Conservation (phyloP, 2,329 filamentous ascomycete genomes). For the Chaetomiaceae sp. region DNA sequence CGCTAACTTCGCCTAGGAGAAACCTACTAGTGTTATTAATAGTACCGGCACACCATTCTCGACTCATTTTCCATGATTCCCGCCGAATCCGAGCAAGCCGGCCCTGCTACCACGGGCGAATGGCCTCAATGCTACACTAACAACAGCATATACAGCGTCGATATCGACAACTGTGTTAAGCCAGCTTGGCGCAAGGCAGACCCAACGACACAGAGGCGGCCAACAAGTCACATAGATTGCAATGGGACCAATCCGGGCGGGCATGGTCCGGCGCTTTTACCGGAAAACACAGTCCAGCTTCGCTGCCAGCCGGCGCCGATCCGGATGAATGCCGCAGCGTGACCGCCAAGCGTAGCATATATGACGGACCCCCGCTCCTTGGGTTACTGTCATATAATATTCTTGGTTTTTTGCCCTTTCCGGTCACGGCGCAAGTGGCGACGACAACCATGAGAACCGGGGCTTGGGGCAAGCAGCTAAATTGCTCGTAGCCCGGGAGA, state of each 20-base stretch:
- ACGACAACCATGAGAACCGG: not conserved
- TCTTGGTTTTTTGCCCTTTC: not conserved
- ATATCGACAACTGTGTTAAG: not conserved
- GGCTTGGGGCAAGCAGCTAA: not conserved
- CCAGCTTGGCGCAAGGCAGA: not conserved
- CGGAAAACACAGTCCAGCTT: not conserved
- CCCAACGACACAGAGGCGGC: not conserved
- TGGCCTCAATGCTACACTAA: not conserved
- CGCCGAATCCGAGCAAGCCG: too few species aligned
- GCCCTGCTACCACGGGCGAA: too few species aligned
- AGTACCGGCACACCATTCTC: too few species aligned
- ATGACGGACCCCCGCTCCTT: conserved; percentile 8
- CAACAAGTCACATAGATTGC: not conserved
- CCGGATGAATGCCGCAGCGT: conserved; percentile 9
- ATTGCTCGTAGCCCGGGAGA: not conserved
- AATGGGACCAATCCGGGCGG: not conserved
- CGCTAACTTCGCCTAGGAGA: too few species aligned
- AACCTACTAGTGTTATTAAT: too few species aligned
- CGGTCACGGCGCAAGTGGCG: not conserved
- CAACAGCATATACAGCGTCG: not conserved
- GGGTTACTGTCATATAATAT: not conserved
- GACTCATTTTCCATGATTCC: too few species aligned
- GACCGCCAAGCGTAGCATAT: conserved; percentile 3
- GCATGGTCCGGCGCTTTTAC: not conserved
- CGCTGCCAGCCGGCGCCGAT: not conserved